phyloP scores from a whole-genome alignment of 192 early-diverging fungal species.

The Martensiomyces pterosporus region DNA sequence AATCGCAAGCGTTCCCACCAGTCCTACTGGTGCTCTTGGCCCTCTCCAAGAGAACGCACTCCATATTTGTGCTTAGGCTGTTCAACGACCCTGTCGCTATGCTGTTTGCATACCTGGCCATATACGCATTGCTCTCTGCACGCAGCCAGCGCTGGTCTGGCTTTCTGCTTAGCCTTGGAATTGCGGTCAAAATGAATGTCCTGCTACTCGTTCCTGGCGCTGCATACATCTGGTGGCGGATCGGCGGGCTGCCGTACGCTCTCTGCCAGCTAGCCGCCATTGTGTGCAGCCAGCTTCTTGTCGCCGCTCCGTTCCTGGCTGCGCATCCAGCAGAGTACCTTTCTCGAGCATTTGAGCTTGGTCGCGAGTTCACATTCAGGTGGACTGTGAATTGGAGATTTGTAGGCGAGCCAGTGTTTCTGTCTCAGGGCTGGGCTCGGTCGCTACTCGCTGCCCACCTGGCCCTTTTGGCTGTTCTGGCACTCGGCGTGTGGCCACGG shows the following conservation, averaged over 20 bases:
- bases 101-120: slow-evolving; percentile 69
- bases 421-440: slow-evolving; percentile 55
- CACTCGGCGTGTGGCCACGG: slow-evolving; percentile 54
- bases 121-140: slow-evolving; percentile 58
- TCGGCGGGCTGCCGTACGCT: slow-evolving; percentile 9
- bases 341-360: slow-evolving; percentile 80
- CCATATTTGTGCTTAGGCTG: slow-evolving; percentile 84
- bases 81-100: slow-evolving; percentile 95
- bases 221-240: slow-evolving; percentile 54
- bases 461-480: slow-evolving; percentile 56
- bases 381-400: slow-evolving; percentile 99
- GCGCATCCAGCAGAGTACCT: slow-evolving; percentile 63
- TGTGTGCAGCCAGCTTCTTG: slow-evolving; percentile 37
- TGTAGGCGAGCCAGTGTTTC: slow-evolving; percentile 65
- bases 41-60: slow-evolving; percentile 84
- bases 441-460: slow-evolving; percentile 60
- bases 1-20: slow-evolving; percentile 62
- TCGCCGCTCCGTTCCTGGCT: slow-evolving; percentile 63
- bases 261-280: slow-evolving; percentile 10
- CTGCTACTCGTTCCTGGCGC: slow-evolving; percentile 86
- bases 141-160: slow-evolving; percentile 39
- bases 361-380: slow-evolving; percentile 76
- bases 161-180: slow-evolving; percentile 57
- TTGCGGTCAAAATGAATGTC: slow-evolving; percentile 95
- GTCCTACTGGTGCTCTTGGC: slow-evolving; percentile 60